Base-by-base conservation (phyloP, 768 basidiomycete genomes). In the Exsudoporus frostii region DNA sequence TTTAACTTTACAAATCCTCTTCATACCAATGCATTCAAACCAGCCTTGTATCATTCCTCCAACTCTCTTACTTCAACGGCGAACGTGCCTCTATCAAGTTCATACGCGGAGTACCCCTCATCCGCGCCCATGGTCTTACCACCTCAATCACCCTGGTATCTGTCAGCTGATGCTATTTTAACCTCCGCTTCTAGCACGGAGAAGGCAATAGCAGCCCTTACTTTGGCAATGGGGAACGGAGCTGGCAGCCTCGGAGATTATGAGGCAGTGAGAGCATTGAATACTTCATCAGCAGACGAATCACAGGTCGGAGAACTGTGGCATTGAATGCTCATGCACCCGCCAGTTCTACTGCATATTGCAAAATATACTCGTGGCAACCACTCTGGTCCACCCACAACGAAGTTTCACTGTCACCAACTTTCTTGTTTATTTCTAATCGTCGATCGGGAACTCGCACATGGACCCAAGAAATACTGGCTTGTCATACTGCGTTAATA, bases 221-320 rank as follows among this genome's bases (percentile, higher is more conserved):
- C 73, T 30, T 67, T 86, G 3, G 83, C 81, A 17, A 76, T 86
- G 71, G 84, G 84, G 13, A 85, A 79, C 54, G 85, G 84, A 38
- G 83, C 83, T 10, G 83, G 79, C 6, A 76, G 82, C 25, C 63
- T 86, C 36, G 76, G 75, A 48, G 84, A 86, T 60, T 85, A 85
- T 51, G 71, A 73, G 48, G 75, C 78, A 2, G 70, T 81, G 33
- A 74, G 73, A 51, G 68, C 70, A 30, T 58, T 74, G 38, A 71
- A 81, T 42, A 50, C 48, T 50, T 58, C 66, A 20, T 55, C 58
- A 20, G 55, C 52, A 53, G 77, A 79, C 45, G 75, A 71, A 52
- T 74, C 73, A 48, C 73, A 81, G 54, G 76, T 74, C 8, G 85
- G 85, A 33, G 83, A 84, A 57, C 71, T 86, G 65, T 86, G 83